phyloP scores from a whole-genome alignment of 2,329 filamentous ascomycete genomes.

The Colletotrichum tropicale region DNA sequence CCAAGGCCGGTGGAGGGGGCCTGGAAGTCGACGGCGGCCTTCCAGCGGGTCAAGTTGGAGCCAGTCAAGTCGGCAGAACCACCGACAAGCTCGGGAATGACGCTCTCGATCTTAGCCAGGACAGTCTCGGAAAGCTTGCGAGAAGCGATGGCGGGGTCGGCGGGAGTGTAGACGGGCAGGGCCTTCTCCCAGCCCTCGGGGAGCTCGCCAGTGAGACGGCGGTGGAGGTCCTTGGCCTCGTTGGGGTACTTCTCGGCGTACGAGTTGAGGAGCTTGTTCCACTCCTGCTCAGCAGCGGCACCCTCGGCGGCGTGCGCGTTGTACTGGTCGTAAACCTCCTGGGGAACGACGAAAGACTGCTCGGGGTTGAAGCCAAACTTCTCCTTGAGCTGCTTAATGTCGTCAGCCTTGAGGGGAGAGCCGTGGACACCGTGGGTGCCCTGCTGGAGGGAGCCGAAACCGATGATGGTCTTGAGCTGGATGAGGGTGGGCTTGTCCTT shows the following conservation, averaged over 20 bases:
- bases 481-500: constrained; percentile 97
- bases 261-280: constrained; percentile 91
- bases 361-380: constrained; percentile 97
- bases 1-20: constrained; percentile 84
- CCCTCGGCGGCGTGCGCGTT: constrained; percentile 84
- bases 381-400: constrained; percentile 90
- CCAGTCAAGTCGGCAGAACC: constrained; percentile 97
- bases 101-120: constrained; percentile 82
- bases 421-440: constrained; percentile 97
- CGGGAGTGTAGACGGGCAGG: constrained; percentile 88
- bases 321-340: constrained; percentile 93
- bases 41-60: constrained; percentile 99
- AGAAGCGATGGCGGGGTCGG: constrained; percentile 84
- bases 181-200: constrained; percentile 96
- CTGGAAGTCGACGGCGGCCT: constrained; percentile 97
- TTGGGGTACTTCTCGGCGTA: constrained; percentile 80
- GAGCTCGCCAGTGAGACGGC: constrained; percentile 81
- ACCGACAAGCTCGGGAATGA: constrained; percentile 88
- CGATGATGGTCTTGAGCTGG: constrained; percentile 96
- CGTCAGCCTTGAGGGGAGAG: constrained; percentile 92
- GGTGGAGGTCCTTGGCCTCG: constrained; percentile 80
- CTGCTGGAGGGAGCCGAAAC: constrained; percentile 90
- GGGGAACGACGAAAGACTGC: constrained; percentile 89
- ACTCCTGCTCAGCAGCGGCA: constrained; percentile 89
- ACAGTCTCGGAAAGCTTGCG: constrained; percentile 97